These are phyloP conservation scores for Hirsutella rhossiliensis DNA, from an alignment of 2,329 filamentous ascomycete species.

Conservation along the genomic window DNA sequence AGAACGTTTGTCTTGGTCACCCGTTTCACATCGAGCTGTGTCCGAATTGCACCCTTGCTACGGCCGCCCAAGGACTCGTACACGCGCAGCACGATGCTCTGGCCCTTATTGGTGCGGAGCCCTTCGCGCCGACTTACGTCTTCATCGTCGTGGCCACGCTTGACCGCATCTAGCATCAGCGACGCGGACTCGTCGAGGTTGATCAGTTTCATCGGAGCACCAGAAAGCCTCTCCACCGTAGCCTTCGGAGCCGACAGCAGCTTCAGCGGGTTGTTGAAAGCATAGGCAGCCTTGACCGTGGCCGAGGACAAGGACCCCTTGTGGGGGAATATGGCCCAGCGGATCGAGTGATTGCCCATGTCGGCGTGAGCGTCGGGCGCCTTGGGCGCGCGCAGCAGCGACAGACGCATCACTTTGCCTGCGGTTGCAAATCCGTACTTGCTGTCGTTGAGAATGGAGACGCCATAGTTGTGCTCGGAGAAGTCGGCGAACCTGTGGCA, in stretches of 20 bases:
- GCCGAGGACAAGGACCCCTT: slow-evolving; percentile 54
- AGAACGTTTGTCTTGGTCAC: slow-evolving; percentile 77
- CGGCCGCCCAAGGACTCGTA: slow-evolving; percentile 85
- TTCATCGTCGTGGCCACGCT: slow-evolving; percentile 82
- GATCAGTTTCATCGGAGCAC: slow-evolving; percentile 50
- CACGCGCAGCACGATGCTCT: slow-evolving; percentile 70
- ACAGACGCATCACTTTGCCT: slow-evolving; percentile 82
- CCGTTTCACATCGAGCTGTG: slow-evolving; percentile 58
- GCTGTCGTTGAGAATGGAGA: slow-evolving; percentile 87
- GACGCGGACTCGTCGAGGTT: slow-evolving; percentile 42
- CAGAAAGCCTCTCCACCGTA: slow-evolving; percentile 13
- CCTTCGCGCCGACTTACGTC: slow-evolving; percentile 53
- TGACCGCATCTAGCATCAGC: slow-evolving; percentile 77
- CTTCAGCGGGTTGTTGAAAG: slow-evolving; percentile 75
- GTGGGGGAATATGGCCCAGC: slow-evolving; percentile 86
- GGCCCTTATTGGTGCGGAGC: slow-evolving; percentile 54
- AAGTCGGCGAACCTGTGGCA: slow-evolving; percentile 91
- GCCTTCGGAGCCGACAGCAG: slow-evolving; percentile 16
- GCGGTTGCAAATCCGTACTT: slow-evolving; percentile 93
- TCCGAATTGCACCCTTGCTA: slow-evolving; percentile 57
- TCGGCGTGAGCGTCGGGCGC: slow-evolving; percentile 89
- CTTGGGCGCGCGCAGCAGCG: slow-evolving; percentile 76
- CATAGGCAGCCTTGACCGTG: slow-evolving; percentile 73
- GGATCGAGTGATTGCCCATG: slow-evolving; percentile 80
- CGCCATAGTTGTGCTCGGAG: slow-evolving; percentile 77